A percentile compares a stretch with the other conserved stretches of the same genome.
Conservation (phyloP, 495 filamentous ascomycete species). For the Aspergillus cavernicola region DNA sequence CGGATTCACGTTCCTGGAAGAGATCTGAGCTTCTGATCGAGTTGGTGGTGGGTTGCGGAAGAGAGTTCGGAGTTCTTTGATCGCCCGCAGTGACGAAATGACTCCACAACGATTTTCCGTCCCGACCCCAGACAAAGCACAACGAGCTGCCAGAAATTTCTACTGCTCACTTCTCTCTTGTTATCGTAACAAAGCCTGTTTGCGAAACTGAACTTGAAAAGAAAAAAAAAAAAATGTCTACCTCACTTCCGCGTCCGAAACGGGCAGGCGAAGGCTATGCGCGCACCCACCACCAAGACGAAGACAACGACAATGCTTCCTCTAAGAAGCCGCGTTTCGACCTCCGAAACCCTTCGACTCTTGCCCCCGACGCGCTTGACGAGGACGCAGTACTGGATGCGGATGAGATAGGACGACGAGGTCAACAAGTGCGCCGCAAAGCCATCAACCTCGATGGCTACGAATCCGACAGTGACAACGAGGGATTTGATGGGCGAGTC, state of each 20-base stretch:
- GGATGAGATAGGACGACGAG: constrained; percentile 85
- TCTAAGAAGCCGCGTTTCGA: constrained; percentile 92
- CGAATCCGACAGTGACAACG: constrained; percentile 90
- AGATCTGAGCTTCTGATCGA: too few species aligned
- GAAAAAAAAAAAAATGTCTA: constrained; percentile 50
- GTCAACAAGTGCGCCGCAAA: constrained; percentile 75
- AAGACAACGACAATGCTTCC: constrained; percentile 43
- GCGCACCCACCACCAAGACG: constrained; percentile 62
- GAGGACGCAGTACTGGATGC: constrained; percentile 81
- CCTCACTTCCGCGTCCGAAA: constrained; percentile 70
- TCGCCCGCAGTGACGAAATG: constrained; percentile 41
- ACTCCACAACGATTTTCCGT: constrained; percentile 45
- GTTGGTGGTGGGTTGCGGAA: constrained; percentile 5
- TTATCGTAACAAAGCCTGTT: too few species aligned
- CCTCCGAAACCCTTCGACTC: constrained; percentile 84
- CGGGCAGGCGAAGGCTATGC: constrained; percentile 75
- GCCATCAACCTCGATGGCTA: constrained; percentile 96
- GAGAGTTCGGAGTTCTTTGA: constrained; percentile 13
- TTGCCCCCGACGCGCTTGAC: constrained; percentile 73
- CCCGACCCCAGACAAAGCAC: constrained; percentile 36
- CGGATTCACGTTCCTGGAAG: too few species aligned
- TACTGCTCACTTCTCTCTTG: background rate
- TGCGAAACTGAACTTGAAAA: too few species aligned
- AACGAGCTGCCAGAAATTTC: constrained; percentile 11
- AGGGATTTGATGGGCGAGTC: constrained; percentile 73